phyloP scores from a whole-genome alignment of 805 yeast genomes.

The Yamadazyma takamatsuzukensis region DNA sequence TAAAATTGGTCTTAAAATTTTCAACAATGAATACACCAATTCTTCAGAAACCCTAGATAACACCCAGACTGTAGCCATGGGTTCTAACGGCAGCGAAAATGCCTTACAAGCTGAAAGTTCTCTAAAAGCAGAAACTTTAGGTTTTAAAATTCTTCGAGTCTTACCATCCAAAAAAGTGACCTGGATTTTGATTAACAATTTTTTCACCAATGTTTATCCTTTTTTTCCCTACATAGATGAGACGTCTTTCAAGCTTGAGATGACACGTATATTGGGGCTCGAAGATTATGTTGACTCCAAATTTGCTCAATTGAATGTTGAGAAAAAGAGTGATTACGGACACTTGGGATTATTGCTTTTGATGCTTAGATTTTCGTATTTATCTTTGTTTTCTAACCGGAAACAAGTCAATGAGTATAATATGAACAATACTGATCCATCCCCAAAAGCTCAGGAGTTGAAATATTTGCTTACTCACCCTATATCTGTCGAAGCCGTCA shows the following conservation, averaged over 20 bases:
- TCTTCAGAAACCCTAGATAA: too few species aligned
- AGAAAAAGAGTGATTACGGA: constrained; percentile 32
- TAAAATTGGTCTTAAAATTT: too few species aligned
- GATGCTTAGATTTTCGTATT: constrained; percentile 32
- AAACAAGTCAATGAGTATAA: constrained; percentile 25
- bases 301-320: constrained; percentile 22
- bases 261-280: constrained; percentile 44
- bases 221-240: constrained; percentile 69
- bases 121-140: too few species aligned
- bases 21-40: too few species aligned
- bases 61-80: too few species aligned
- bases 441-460: constrained; percentile 19
- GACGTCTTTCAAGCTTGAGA: constrained; percentile 39
- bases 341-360: constrained; percentile 30
- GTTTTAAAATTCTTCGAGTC: constrained; percentile 37
- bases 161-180: constrained; percentile 55
- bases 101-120: too few species aligned
- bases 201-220: constrained; percentile 57
- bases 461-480: constrained; percentile 29
- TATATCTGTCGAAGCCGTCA: constrained; percentile 25
- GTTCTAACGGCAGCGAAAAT: too few species aligned
- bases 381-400: constrained; percentile 35
- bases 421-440: constrained; percentile 20
- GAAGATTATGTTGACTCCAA: constrained; percentile 19
- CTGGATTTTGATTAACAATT: constrained; percentile 55